Base-by-base conservation (phyloP, 352 stramenopile species). In the Saprolegnia parasitica region DNA sequence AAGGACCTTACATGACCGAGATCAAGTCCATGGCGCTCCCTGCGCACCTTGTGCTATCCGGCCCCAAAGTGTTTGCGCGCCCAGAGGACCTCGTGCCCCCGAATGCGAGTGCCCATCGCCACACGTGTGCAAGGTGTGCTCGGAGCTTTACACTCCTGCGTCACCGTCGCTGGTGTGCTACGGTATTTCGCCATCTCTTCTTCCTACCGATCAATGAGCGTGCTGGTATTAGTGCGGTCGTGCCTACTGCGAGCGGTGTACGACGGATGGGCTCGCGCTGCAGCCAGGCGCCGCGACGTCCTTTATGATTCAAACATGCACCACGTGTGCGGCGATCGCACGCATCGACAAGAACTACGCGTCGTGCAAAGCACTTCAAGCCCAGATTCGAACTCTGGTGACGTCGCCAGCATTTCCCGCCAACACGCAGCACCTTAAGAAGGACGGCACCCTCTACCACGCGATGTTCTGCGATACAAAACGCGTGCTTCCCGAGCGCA, bases 21-120 rank as follows among this genome's bases (percentile, higher is more conserved):
- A 23, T 55, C 47, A 5, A 29, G n/a, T 55, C 47, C 47, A 55
- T 23, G 47, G n/a, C 47, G 24, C n/a, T 55, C 24, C n/a, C n/a
- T 5, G n/a, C 47, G 47, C 24, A 23, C 47, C n/a, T 55, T 5
- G 47, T 29, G n/a, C 24, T 29, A 2, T 29, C 47, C 47, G 24
- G n/a, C 24, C 24, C 24, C 47, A 55, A 55, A 55, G 47, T 29
- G n/a, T 55, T 55, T 55, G n/a, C n/a, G n/a, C 47, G 47, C 5
- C 24, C 24, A 55, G 24, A 55, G 47, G 24, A 55, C 47, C 24
- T 55, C 47, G n/a, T 55, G 47, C n/a, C 24, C 24, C 47, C n/a
- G 47, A 5, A 29, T 29, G 24, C 47, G 47, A 29, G n/a, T 5
- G n/a, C 24, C 5, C 47, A 2, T 5, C n/a, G 47, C 47, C 2